Base-by-base conservation (phyloP, 306 rosid species). In the Corylus americana region DNA sequence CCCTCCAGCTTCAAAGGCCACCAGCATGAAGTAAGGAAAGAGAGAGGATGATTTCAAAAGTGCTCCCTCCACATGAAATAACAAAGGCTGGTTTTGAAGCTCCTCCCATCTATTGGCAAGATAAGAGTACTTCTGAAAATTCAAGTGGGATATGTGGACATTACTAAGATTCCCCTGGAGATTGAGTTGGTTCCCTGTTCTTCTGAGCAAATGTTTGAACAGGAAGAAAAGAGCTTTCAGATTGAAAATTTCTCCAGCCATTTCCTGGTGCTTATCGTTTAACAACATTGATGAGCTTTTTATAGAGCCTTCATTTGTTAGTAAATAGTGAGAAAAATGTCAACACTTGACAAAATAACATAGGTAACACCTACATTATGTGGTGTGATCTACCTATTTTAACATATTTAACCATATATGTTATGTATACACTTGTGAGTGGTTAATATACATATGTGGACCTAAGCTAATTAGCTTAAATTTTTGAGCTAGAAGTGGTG, bases 91-190 rank as follows among this genome's bases (percentile, higher is more conserved):
- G 44, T 63, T 29, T 31, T 31, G 69, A 63, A 63, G 69, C 44
- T 63, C 69, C 69, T 63, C 44, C 29, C 45, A 31, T 63, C 4
- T 13, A 13, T 31, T 16, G 44, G 20, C 69, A 27, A 63, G 69
- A 63, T 63, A 13, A 63, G 69, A 63, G 69, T 31, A 63, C 69
- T 63, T 63, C 44, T 63, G 69, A 63, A 63, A 63, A 13, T 63
- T 63, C 27, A 14, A 63, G 69, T 31, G 8, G 69, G 69, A 14
- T 29, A 39, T 20, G 27, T 63, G 69, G 69, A 31, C 44, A 63
- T 31, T 63, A 39, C 20, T 2, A 29, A 12, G 45, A 45, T 31
- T 63, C 37, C 69, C 69, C 12, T 29, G 69, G 69, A 62, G 35
- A 14, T 62, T 29, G 18, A 62, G 44, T 1, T 29, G 69, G 69